These are phyloP conservation scores for Neofusicoccum kwambonambiense DNA, from an alignment of 2,329 filamentous ascomycete species.

Conservation along the genomic window DNA sequence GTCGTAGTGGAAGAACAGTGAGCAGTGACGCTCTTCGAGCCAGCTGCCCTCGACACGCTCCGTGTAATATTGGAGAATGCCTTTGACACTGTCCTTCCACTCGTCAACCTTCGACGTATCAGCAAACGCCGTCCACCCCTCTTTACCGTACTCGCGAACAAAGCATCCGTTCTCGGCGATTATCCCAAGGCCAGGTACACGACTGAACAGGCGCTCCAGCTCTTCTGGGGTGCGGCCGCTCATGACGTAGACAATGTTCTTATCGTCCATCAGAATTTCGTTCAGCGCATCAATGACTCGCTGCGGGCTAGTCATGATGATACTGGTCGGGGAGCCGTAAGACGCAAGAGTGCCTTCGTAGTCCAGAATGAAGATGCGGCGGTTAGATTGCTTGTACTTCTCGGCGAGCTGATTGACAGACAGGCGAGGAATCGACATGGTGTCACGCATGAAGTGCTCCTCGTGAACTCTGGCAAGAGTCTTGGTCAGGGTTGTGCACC, in stretches of 20 bases:
- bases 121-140: slow-evolving; percentile 75
- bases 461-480: slow-evolving; percentile 74
- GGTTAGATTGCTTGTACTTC: slow-evolving; percentile 64
- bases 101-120: slow-evolving; percentile 66
- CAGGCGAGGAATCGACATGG: slow-evolving; percentile 81
- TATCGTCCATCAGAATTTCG: slow-evolving; percentile 74
- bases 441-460: slow-evolving; percentile 81
- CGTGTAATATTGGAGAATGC: slow-evolving; percentile 83
- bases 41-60: slow-evolving; percentile 85
- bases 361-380: slow-evolving; percentile 83
- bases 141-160: slow-evolving; percentile 65
- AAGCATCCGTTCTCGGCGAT: slow-evolving; percentile 97
- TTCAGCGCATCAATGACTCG: slow-evolving; percentile 80
- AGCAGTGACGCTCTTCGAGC: slow-evolving; percentile 89
- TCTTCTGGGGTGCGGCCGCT: slow-evolving; percentile 84
- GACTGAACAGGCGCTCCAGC: slow-evolving; percentile 79
- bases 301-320: slow-evolving; percentile 82
- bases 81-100: slow-evolving; percentile 82
- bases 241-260: slow-evolving; percentile 91
- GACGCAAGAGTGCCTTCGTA: slow-evolving; percentile 91
- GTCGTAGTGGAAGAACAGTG: slow-evolving; percentile 86
- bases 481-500: slow-evolving; percentile 74
- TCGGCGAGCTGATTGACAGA: slow-evolving; percentile 64
- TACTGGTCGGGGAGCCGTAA: slow-evolving; percentile 79
- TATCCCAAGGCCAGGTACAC: slow-evolving; percentile 78